Conservation (phyloP, 805 yeast genomes). For the Candida wancherniae region DNA sequence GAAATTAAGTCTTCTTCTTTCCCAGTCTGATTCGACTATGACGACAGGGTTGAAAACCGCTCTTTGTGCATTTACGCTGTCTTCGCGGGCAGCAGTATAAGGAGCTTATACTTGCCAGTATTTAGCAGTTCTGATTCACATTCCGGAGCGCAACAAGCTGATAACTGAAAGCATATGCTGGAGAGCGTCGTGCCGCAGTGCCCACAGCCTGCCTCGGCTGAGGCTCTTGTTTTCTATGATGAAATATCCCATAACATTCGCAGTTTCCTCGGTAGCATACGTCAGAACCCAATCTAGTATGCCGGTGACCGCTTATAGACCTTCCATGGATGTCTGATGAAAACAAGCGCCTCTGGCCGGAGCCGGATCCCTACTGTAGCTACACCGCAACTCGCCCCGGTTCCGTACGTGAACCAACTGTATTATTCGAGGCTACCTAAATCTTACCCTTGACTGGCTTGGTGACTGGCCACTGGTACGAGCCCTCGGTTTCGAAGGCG, state of each 20-base stretch:
- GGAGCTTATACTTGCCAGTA: constrained; percentile 89
- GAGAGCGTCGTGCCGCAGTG: constrained; percentile 12
- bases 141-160: constrained; percentile 11
- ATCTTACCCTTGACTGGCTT: constrained; percentile 40
- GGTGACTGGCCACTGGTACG: constrained; percentile 90
- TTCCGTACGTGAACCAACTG: no score
- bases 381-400: no score
- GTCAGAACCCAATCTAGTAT: constrained; percentile 77
- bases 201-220: background rate
- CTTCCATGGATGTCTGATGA: constrained; percentile 93
- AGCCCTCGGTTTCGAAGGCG: constrained; percentile 53
- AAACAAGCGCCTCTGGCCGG: no score
- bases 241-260: constrained; percentile 80
- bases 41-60: constrained; percentile 73
- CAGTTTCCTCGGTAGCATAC: constrained; percentile 95
- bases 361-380: no score
- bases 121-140: constrained; percentile 56
- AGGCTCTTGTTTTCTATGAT: constrained; percentile 53
- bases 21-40: constrained; percentile 93
- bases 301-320: constrained; percentile 80
- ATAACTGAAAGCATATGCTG: constrained; percentile 26
- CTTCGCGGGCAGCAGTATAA: constrained; percentile 35
- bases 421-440: no score
- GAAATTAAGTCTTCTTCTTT: constrained; percentile 69
- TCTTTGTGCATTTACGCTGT: constrained; percentile 32